phyloP scores from a whole-genome alignment of 805 yeast genomes.

The Ogataea henricii region DNA sequence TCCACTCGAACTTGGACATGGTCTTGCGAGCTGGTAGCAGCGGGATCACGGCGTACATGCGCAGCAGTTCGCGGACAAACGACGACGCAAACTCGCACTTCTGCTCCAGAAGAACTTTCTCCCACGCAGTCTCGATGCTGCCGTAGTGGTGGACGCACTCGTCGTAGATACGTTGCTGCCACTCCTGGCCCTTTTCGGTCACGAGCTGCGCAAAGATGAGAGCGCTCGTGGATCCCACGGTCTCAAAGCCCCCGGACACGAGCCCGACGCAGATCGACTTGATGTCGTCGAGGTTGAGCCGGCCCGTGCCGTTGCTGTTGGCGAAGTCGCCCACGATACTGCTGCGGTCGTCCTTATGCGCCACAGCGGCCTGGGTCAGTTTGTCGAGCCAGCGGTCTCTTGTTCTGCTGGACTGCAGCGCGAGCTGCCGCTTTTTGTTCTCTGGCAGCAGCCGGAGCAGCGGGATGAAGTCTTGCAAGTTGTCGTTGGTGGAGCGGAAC shows the following conservation, averaged over 20 bases:
- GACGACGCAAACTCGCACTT: slow-evolving; percentile 24
- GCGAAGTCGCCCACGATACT: slow-evolving; percentile 39
- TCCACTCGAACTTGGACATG: slow-evolving; percentile 15
- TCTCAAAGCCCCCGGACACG: slow-evolving; percentile 29
- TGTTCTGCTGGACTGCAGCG: slow-evolving; percentile 29
- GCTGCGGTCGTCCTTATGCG: slow-evolving; percentile 28
- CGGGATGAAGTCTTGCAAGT: slow-evolving; percentile 41
- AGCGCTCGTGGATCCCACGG: slow-evolving; percentile 24
- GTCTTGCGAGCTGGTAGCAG: slow-evolving; percentile 29
- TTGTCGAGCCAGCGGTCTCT: slow-evolving; percentile 36
- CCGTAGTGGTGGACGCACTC: slow-evolving; percentile 20
- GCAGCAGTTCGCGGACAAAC: slow-evolving; percentile 21
- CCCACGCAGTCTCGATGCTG: slow-evolving; percentile 20
- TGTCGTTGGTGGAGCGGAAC: slow-evolving; percentile 40
- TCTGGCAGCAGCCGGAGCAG: slow-evolving; percentile 34
- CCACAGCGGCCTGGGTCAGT: slow-evolving; percentile 31
- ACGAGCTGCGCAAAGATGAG: slow-evolving; percentile 21
- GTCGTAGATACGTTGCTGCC: slow-evolving; percentile 23
- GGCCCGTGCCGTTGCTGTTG: slow-evolving; percentile 28
- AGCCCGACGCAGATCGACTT: slow-evolving; percentile 28
- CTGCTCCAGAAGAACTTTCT: slow-evolving; percentile 21
- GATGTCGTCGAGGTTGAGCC: slow-evolving; percentile 24
- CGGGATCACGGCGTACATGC: slow-evolving; percentile 29
- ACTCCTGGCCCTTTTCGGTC: slow-evolving; percentile 14
- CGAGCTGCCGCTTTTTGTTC: slow-evolving; percentile 30